Conservation (phyloP, 2,329 filamentous ascomycete genomes). For the Monilinia fructigena region DNA sequence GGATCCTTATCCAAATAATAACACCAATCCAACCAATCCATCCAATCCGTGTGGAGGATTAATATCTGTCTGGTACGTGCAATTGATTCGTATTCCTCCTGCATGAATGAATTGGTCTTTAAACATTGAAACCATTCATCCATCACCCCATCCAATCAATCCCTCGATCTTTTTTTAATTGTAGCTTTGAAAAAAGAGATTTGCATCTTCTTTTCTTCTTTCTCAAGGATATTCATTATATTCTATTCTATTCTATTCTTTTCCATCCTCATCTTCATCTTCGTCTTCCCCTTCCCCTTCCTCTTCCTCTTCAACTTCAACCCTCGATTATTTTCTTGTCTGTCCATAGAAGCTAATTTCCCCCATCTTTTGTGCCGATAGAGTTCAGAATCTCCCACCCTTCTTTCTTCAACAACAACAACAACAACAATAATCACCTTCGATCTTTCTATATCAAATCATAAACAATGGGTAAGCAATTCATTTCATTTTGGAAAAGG, state of each 20-base stretch:
- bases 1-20: no score
- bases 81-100: constrained; percentile 20
- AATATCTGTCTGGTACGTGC: constrained; percentile 24
- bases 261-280: no score
- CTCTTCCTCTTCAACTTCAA: not conserved
- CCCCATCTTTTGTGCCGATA: not conserved
- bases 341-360: constrained; percentile 15
- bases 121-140: no score
- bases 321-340: not conserved
- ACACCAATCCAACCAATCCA: not conserved
- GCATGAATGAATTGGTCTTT: constrained; percentile 19
- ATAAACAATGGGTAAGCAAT: constrained; percentile 41
- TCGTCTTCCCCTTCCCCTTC: no score
- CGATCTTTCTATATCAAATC: constrained; percentile 37
- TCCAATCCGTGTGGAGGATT: constrained; percentile 6
- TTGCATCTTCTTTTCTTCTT: not conserved
- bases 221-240: not conserved
- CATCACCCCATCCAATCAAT: constrained; percentile 17
- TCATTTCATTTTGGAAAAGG: constrained; percentile 33
- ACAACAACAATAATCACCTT: constrained; percentile 33
- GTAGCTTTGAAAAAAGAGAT: no score
- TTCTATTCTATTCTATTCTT: not conserved
- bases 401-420: constrained; percentile 13
- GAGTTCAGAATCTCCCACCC: constrained; percentile 20
- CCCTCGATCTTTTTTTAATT: not conserved